phyloP scores from a whole-genome alignment of 208 protist genomes.

The Wallacemonas sp. region DNA sequence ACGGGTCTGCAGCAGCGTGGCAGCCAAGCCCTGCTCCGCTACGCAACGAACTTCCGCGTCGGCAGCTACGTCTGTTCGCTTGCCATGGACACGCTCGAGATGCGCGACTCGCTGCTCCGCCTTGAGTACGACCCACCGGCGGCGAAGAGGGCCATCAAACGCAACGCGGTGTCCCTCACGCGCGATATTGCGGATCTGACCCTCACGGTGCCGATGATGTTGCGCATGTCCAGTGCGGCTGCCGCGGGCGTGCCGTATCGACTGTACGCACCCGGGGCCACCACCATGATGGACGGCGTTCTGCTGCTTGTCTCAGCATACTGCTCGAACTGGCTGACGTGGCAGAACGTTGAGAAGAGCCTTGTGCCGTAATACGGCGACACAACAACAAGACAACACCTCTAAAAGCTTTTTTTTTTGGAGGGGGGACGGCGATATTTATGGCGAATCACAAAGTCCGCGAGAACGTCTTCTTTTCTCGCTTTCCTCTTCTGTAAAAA shows the following conservation, averaged over 20 bases:
- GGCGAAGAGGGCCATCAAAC: conserved; percentile 28
- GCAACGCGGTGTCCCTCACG: conserved; percentile 20
- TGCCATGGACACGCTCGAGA: conserved; percentile 37
- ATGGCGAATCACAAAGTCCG: no score
- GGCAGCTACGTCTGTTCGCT: conserved; percentile 42
- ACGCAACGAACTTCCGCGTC: conserved; percentile 4
- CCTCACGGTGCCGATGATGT: conserved; percentile 22
- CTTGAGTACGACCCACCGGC: conserved; percentile 42
- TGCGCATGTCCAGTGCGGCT: conserved; percentile 4
- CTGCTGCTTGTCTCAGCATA: conserved; percentile 42
- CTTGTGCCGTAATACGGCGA: neutral
- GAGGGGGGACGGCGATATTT: no score
- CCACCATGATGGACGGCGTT: conserved; percentile 10
- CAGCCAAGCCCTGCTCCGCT: conserved; percentile 1
- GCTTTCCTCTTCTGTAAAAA: no score
- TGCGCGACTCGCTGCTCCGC: conserved; percentile 35
- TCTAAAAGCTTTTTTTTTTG: no score
- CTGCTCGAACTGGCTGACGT: conserved; percentile 40
- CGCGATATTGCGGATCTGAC: conserved; percentile 41
- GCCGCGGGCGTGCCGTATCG: neutral
- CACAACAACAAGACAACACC: neutral
- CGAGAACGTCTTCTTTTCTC: no score
- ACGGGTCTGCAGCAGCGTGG: neutral
- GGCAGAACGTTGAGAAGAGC: conserved; percentile 22
- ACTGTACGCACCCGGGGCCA: conserved; percentile 1